A percentile compares a stretch with the other conserved stretches of the same genome.
phyloP scores from a whole-genome alignment of 352 stramenopile genomes.

The Globisporangium nagaii region DNA sequence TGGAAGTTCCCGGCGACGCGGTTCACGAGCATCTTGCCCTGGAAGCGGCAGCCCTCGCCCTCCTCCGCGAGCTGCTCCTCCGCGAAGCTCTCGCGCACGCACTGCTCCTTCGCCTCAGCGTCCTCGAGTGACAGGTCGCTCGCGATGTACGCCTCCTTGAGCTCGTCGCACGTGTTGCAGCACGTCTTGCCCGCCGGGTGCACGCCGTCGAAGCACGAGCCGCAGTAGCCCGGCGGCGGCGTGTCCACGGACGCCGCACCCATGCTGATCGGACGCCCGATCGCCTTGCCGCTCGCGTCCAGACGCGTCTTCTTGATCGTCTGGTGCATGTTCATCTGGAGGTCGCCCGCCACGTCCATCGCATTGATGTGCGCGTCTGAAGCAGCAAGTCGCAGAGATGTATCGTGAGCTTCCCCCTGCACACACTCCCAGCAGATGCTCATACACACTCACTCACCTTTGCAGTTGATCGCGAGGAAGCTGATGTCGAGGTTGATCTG shows the following conservation, averaged over 20 bases:
- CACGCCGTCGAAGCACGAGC: constrained; percentile 91
- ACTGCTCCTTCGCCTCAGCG: constrained; percentile 76
- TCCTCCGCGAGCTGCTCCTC: constrained; percentile 70
- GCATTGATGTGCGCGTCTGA: constrained; percentile 96
- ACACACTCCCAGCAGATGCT: too few species aligned
- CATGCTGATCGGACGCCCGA: constrained; percentile 52
- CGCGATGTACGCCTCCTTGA: constrained; percentile 81
- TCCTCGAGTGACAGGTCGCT: constrained; percentile 70
- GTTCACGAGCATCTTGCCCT: constrained; percentile 82
- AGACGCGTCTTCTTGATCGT: constrained; percentile 92
- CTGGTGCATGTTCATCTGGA: constrained; percentile 96
- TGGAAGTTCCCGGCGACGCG: constrained; percentile 85
- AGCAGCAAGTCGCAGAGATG: background rate
- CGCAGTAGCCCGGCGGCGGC: constrained; percentile 89
- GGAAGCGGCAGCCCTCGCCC: constrained; percentile 74
- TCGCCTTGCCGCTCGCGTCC: constrained; percentile 56
- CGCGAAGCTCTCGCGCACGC: constrained; percentile 51
- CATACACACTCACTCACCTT: constrained; percentile 23
- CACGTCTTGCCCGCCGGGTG: constrained; percentile 65
- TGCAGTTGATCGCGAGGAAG: constrained; percentile 95
- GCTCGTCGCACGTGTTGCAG: constrained; percentile 80
- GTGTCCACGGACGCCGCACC: constrained; percentile 26
- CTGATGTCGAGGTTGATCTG: constrained; percentile 98
- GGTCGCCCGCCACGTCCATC: constrained; percentile 98
- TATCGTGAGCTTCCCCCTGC: too few species aligned